Evolutionary conservation across 2,329 filamentous ascomycete species (phyloP).

Genomic region (Alternaria alternata): DNA sequence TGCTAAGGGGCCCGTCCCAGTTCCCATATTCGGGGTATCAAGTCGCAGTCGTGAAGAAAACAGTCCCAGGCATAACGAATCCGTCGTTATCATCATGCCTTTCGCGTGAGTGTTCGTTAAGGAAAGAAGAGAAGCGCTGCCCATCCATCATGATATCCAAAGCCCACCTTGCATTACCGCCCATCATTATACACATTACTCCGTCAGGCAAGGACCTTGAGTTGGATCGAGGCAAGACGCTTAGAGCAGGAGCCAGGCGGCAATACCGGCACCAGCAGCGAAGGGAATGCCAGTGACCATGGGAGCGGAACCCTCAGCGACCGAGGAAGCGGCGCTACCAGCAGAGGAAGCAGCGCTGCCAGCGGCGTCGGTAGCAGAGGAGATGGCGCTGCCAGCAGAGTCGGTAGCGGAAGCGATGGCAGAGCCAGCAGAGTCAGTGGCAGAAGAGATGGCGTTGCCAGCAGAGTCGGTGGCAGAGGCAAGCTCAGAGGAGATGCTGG

Average conservation of each 20-base stretch:
- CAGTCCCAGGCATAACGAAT: conserved; percentile 28
- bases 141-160: conserved; percentile 35
- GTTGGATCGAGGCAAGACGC: conserved; percentile 13
- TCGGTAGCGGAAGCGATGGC: conserved; percentile 7
- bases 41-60: conserved; percentile 36
- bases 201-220: conserved; percentile 33
- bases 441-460: background rate
- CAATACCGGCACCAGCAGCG: conserved; percentile 47
- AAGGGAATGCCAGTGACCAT: conserved; percentile 49
- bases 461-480: conserved; percentile 17
- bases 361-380: conserved; percentile 16
- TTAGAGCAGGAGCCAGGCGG: conserved; percentile 51
- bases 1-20: conserved; percentile 20
- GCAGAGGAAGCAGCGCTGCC: conserved; percentile 21
- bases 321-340: conserved; percentile 23
- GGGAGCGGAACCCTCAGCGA: conserved; percentile 28
- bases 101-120: conserved; percentile 25
- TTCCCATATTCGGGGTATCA: conserved; percentile 42
- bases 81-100: conserved; percentile 36
- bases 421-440: conserved; percentile 16
- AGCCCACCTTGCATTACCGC: conserved; percentile 22
- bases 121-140: conserved; percentile 23
- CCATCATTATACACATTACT: conserved; percentile 48
- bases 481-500: conserved; percentile 20
- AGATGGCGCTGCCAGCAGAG: background rate